A percentile compares a stretch with the other conserved stretches of the same genome.
Evolutionary conservation across 306 rosid genomes (phyloP).

Genomic region (Begonia masoniana): DNA sequence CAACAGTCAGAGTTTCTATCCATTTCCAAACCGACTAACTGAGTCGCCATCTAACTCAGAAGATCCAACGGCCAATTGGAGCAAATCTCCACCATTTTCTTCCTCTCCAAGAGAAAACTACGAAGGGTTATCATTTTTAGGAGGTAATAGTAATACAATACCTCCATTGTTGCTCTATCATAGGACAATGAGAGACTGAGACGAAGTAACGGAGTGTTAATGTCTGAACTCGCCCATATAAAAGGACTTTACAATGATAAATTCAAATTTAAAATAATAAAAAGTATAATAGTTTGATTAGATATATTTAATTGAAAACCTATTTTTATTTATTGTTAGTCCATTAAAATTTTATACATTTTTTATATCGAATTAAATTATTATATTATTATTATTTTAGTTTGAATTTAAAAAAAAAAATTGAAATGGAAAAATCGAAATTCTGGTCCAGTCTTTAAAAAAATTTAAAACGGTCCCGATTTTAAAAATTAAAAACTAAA

Average conservation of each 20-base stretch:
- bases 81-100: constrained; percentile 47
- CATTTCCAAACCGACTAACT: constrained; percentile 41
- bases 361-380: too few relatives aligned
- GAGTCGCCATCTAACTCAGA: constrained; percentile 81
- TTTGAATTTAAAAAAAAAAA: too few relatives aligned
- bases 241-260: constrained; percentile 83
- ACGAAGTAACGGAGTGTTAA: constrained; percentile 67
- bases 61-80: constrained; percentile 51
- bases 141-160: constrained; percentile 10
- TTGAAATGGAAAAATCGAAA: too few relatives aligned
- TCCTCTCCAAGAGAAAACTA: not conserved
- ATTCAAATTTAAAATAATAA: too few relatives aligned
- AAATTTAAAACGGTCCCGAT: too few relatives aligned
- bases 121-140: constrained; percentile 12
- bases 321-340: too few relatives aligned
- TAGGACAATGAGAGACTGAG: constrained; percentile 82
- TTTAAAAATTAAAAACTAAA: too few relatives aligned
- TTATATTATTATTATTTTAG: too few relatives aligned
- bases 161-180: constrained; percentile 55
- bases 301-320: too few relatives aligned
- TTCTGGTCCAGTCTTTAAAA: too few relatives aligned
- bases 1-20: constrained; percentile 43
- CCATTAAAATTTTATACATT: too few relatives aligned
- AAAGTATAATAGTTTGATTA: too few relatives aligned
- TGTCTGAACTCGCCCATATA: constrained; percentile 89